Conservation (phyloP, 2,329 filamentous ascomycete genomes). For the Elsinoe fawcettii region DNA sequence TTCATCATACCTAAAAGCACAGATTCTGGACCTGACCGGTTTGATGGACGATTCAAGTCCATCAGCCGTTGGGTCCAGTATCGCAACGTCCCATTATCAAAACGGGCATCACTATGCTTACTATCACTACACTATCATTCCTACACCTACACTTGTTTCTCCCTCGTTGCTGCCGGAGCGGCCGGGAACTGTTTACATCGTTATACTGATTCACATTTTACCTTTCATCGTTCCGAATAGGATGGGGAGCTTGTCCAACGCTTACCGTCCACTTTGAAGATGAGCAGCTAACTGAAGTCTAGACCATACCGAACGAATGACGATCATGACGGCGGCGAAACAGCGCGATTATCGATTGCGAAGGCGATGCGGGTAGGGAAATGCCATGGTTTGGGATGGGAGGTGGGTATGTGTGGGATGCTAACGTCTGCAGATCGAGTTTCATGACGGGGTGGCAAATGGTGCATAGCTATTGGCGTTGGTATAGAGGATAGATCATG, state of each 20-base stretch:
- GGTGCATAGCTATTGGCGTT: neutral
- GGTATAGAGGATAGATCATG: neutral
- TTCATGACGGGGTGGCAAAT: neutral
- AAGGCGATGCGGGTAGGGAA: neutral
- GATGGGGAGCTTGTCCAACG: neutral
- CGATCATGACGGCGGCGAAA: neutral
- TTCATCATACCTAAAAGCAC: neutral
- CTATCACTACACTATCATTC: constrained; percentile 4
- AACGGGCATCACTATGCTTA: neutral
- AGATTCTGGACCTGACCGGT: neutral
- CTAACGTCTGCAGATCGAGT: neutral
- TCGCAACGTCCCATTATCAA: neutral
- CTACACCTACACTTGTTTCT: neutral
- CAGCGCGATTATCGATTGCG: neutral
- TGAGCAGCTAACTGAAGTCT: neutral
- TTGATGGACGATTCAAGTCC: neutral
- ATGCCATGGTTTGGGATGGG: neutral
- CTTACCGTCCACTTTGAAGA: neutral
- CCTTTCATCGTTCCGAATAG: neutral
- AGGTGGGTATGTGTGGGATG: neutral
- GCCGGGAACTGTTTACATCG: neutral
- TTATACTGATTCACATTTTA: neutral
- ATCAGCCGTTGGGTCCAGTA: neutral
- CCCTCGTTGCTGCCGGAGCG: neutral
- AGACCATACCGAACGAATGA: neutral